Evolutionary conservation across 2,329 filamentous ascomycete genomes (phyloP).

Genomic region (Alternaria sp.): DNA sequence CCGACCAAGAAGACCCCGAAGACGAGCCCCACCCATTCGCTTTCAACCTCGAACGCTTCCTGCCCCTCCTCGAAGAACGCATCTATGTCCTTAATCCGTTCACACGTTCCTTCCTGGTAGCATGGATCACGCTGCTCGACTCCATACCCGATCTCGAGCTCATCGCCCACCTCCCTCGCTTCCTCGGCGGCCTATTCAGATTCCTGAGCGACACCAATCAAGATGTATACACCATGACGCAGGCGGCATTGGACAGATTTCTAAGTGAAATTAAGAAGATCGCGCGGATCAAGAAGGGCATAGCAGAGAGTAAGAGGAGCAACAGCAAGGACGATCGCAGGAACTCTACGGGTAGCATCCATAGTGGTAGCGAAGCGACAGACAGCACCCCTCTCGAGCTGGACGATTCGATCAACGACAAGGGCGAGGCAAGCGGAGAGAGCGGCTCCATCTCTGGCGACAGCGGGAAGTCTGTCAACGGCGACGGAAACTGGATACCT

Average conservation of each 20-base stretch:
- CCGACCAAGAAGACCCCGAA: constrained; percentile 52
- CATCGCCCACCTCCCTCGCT: constrained; percentile 89
- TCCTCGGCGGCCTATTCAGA: constrained; percentile 85
- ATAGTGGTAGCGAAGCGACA: constrained; percentile 61
- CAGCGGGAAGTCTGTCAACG: constrained; percentile 54
- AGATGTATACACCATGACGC: constrained; percentile 94
- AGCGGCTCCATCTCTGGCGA: constrained; percentile 43
- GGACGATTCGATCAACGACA: constrained; percentile 57
- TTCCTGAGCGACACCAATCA: constrained; percentile 90
- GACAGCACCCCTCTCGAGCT: constrained; percentile 56
- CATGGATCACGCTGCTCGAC: constrained; percentile 93
- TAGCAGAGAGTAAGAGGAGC: constrained; percentile 80
- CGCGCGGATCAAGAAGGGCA: constrained; percentile 86
- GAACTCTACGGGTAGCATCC: constrained; percentile 65
- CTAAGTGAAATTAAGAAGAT: constrained; percentile 94
- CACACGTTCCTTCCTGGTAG: constrained; percentile 91
- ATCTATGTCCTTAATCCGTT: constrained; percentile 96
- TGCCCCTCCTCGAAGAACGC: constrained; percentile 89
- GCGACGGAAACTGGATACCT: constrained; percentile 94
- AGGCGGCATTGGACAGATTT: constrained; percentile 87
- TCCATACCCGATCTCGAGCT: constrained; percentile 97
- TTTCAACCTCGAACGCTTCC: constrained; percentile 89
- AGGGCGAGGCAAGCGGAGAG: constrained; percentile 53
- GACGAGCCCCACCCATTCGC: constrained; percentile 55
- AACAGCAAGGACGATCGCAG: constrained; percentile 72